A percentile compares a stretch with the other conserved stretches of the same genome.
Evolutionary conservation across 129 eudicot species (phyloP).

Genomic region (Kitagawia praeruptora): DNA sequence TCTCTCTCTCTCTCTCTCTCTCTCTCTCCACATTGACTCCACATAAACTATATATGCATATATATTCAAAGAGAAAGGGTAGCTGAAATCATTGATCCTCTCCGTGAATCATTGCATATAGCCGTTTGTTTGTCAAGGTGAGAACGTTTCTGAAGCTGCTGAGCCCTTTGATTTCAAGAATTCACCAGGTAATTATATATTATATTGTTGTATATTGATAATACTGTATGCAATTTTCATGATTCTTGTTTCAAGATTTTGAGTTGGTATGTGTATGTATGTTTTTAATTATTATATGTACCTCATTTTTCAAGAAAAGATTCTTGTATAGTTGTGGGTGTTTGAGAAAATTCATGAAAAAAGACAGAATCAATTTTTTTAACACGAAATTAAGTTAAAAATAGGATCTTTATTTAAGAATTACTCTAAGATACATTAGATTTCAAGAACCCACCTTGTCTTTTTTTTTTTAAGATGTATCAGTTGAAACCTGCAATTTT

Average conservation of each 20-base stretch:
- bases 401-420: background rate
- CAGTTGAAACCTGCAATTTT: too few relatives aligned
- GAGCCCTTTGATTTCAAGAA: background rate
- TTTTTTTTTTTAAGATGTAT: too few relatives aligned
- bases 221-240: background rate
- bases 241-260: background rate
- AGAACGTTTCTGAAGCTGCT: background rate
- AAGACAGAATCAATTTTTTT: background rate
- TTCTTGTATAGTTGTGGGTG: background rate
- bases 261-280: background rate
- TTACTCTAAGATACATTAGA: background rate
- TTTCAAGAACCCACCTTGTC: background rate
- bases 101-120: background rate
- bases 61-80: background rate
- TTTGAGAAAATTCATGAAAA: background rate
- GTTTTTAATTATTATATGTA: too few relatives aligned
- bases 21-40: slow-evolving; percentile 4
- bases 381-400: background rate
- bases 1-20: too few relatives aligned
- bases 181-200: background rate
- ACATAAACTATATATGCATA: background rate
- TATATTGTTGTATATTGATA: background rate
- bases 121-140: background rate
- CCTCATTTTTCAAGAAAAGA: background rate
- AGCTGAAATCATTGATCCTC: background rate